Conservation (phyloP, 192 early-diverging fungal genomes). For the Geosiphon pyriformis region DNA sequence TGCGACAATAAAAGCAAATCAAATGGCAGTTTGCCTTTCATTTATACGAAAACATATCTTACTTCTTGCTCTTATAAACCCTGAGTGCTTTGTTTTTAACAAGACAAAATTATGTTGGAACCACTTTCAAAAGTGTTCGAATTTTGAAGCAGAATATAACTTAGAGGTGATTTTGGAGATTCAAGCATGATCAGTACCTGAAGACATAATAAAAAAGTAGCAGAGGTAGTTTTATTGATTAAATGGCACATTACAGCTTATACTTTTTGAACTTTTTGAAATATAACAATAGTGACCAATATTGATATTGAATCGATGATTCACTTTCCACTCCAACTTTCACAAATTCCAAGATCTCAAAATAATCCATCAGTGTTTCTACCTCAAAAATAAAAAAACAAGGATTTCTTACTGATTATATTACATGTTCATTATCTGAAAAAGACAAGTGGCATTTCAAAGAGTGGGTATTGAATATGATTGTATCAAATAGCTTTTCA, state of each 20-base stretch:
- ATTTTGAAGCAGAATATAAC: slow-evolving; percentile 2
- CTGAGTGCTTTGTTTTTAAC: slow-evolving; percentile 15
- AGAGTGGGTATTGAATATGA: slow-evolving; percentile 6
- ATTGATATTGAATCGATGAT: too few relatives aligned
- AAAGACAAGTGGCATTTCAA: slow-evolving; percentile 9
- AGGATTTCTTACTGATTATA: not conserved
- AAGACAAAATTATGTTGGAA: slow-evolving; percentile 8
- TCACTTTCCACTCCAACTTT: too few relatives aligned
- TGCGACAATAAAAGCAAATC: not conserved
- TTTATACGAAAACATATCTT: slow-evolving; percentile 12
- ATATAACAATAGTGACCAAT: not conserved
- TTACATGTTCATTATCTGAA: slow-evolving; percentile 1
- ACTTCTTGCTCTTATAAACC: not conserved
- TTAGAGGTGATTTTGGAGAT: not conserved
- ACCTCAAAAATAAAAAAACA: not conserved
- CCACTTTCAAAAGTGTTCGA: not conserved
- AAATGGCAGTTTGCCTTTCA: slow-evolving; percentile 15
- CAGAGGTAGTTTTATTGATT: not conserved
- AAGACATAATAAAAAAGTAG: not conserved
- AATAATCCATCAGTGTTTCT: not conserved
- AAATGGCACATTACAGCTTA: not conserved
- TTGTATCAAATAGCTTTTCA: slow-evolving; percentile 7
- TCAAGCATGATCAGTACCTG: not conserved
- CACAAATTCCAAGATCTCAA: not conserved
- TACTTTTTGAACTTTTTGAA: not conserved